Evolutionary conservation across 345 rosid species (phyloP).

Genomic region (Acer saccharum): DNA sequence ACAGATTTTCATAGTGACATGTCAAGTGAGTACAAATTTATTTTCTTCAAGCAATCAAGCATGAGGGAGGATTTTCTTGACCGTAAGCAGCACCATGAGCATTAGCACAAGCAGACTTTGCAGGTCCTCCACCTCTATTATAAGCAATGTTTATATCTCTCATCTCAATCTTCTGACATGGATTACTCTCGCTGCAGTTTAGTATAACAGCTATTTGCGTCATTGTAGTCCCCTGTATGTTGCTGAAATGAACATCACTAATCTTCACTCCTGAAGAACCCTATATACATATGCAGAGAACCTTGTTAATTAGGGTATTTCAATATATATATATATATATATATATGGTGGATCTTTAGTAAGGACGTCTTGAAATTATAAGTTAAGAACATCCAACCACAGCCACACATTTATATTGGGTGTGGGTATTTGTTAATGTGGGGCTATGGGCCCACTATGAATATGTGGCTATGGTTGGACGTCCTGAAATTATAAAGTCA

Average conservation of each 20-base stretch:
- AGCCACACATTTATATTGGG: no score
- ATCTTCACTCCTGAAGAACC: constrained; percentile 5
- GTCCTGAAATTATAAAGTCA: no score
- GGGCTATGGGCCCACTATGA: no score
- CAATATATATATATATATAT: no score
- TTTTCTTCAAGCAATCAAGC: not conserved
- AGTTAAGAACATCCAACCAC: no score
- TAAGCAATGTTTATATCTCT: not conserved
- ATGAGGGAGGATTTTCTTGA: constrained; percentile 24
- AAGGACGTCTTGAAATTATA: no score
- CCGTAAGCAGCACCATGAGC: constrained; percentile 20
- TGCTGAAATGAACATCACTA: not conserved
- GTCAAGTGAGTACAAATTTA: no score
- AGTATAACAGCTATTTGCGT: not conserved
- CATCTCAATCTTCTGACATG: not conserved
- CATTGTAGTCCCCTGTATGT: not conserved
- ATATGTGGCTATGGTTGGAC: no score
- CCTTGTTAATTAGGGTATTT: no score
- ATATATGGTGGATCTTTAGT: no score
- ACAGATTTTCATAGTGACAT: no score
- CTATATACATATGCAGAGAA: not conserved
- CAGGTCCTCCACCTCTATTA: constrained; percentile 1
- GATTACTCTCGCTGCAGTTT: not conserved
- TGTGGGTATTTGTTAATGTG: no score
- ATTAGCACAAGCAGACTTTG: not conserved